Evolutionary conservation across 345 rosid species (phyloP).

Genomic region (Physaria fendleri): DNA sequence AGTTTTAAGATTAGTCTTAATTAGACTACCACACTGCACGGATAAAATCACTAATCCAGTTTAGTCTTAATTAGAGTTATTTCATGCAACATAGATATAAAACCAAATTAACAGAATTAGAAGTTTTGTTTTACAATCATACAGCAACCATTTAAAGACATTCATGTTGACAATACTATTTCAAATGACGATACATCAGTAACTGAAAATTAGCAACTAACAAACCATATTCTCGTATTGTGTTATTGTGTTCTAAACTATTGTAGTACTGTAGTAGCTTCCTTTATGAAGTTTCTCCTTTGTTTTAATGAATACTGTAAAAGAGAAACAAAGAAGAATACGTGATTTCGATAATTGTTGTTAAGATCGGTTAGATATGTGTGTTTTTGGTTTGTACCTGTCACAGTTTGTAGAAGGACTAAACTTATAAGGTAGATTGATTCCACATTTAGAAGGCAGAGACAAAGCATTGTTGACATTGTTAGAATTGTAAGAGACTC

Average conservation of each 20-base stretch:
- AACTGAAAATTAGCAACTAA: neutral
- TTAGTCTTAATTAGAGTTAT: neutral
- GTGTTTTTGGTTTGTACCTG: slow-evolving; percentile 30
- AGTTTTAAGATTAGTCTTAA: too few relatives aligned
- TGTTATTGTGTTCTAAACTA: slow-evolving; percentile 7
- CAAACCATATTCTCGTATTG: slow-evolving; percentile 7
- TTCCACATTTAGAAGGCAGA: slow-evolving; percentile 46
- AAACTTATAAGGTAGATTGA: slow-evolving; percentile 42
- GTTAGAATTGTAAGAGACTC: slow-evolving; percentile 20
- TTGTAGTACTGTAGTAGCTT: slow-evolving; percentile 13
- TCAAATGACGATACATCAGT: slow-evolving; percentile 13
- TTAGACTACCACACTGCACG: too few relatives aligned
- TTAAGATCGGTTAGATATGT: neutral
- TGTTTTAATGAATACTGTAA: slow-evolving; percentile 16
- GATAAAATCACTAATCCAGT: neutral
- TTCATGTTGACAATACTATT: neutral
- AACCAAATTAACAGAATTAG: neutral
- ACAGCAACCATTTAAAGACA: neutral
- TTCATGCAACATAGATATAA: neutral
- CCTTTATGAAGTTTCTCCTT: neutral
- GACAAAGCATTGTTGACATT: slow-evolving; percentile 25
- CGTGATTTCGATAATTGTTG: neutral
- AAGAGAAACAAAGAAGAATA: neutral
- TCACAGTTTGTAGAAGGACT: slow-evolving; percentile 49
- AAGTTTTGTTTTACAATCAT: neutral